A percentile compares a stretch with the other conserved stretches of the same genome.
Conservation (phyloP, 768 basidiomycete species). For the Pleurotus djamor region DNA sequence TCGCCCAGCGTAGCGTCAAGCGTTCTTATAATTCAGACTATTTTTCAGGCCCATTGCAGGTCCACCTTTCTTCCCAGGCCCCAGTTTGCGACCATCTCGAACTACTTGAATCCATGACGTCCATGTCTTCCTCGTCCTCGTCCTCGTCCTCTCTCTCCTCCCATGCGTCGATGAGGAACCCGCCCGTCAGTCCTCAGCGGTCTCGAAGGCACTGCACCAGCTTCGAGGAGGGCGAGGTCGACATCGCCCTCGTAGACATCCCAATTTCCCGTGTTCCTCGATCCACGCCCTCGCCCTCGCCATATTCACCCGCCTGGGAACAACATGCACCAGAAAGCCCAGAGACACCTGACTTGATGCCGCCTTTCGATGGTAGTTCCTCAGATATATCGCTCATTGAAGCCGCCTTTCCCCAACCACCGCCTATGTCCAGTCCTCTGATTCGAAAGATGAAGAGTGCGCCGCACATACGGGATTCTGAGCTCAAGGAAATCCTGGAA, state of each 20-base stretch:
- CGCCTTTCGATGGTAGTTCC: constrained; percentile 24
- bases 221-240: not conserved
- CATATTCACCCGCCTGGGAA: not conserved
- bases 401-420: constrained; percentile 35
- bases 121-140: not conserved
- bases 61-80: too few species aligned
- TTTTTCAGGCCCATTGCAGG: too few species aligned
- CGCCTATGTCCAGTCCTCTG: constrained; percentile 32
- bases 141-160: not conserved
- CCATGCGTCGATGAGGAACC: not conserved
- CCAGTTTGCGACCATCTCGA: too few species aligned
- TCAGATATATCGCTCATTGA: constrained; percentile 35
- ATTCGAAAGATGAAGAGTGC: constrained; percentile 43
- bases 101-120: not conserved
- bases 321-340: not conserved
- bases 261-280: not conserved
- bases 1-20: not conserved
- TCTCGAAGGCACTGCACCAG: not conserved
- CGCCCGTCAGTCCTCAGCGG: not conserved
- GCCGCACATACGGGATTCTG: constrained; percentile 25
- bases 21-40: not conserved
- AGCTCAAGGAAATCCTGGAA: constrained; percentile 5
- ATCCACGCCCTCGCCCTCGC: not conserved
- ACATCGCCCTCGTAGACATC: not conserved
- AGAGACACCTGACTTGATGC: constrained; percentile 9